A percentile compares a stretch with the other conserved stretches of the same genome.
These are phyloP conservation scores for Withania somnifera DNA, from an alignment of 305 asterid genomes.

Conservation along the genomic window DNA sequence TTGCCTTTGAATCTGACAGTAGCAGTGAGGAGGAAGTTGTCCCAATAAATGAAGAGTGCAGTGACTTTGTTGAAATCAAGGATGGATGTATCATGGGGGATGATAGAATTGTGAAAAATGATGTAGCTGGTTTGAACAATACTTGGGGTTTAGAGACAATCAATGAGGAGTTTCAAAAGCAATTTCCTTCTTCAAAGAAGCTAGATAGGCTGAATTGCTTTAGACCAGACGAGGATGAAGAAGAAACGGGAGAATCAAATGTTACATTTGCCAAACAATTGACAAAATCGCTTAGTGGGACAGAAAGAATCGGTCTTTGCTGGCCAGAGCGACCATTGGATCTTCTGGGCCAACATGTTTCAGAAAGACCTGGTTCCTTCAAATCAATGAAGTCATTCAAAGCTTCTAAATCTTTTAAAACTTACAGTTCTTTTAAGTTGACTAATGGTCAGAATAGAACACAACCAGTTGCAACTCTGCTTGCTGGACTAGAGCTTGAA, in stretches of 20 bases:
- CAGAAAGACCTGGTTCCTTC: conserved; percentile 48
- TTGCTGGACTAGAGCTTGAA: conserved; percentile 63
- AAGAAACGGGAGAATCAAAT: conserved; percentile 21
- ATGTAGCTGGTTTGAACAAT: conserved; percentile 14
- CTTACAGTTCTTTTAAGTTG: conserved; percentile 49
- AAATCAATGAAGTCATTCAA: conserved; percentile 37
- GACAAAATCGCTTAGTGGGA: conserved; percentile 49
- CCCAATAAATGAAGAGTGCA: conserved; percentile 52
- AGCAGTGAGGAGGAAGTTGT: conserved; percentile 63
- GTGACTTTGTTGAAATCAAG: conserved; percentile 15
- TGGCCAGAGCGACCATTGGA: conserved; percentile 90
- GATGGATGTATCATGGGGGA: conserved; percentile 16
- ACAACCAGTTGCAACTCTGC: conserved; percentile 32
- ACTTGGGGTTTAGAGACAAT: conserved; percentile 11
- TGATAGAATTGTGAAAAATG: conserved; percentile 6
- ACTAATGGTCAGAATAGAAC: conserved; percentile 17
- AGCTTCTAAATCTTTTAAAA: conserved; percentile 44
- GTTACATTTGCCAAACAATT: conserved; percentile 25
- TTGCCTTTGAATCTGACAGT: conserved; percentile 59
- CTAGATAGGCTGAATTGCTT: conserved; percentile 49
- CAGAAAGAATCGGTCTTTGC: conserved; percentile 74
- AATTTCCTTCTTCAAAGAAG: conserved; percentile 40
- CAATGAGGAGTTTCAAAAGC: conserved; percentile 26
- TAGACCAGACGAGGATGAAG: conserved; percentile 28
- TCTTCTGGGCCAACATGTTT: conserved; percentile 44